A percentile compares a stretch with the other conserved stretches of the same genome.
Conservation (phyloP, 2,329 filamentous ascomycete genomes). For the Cercospora sp. region DNA sequence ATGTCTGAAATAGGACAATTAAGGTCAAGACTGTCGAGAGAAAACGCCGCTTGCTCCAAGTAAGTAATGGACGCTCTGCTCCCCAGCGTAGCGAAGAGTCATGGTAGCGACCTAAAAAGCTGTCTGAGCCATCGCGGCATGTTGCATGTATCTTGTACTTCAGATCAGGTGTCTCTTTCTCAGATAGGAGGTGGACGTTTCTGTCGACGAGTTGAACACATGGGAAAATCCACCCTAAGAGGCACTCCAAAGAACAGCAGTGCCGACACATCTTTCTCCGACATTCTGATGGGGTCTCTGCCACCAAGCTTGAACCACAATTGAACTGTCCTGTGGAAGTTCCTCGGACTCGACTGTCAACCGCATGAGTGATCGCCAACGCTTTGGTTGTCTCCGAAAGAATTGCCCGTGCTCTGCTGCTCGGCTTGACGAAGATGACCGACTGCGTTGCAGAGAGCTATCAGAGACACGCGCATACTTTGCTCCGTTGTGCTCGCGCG, state of each 20-base stretch:
- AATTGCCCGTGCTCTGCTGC: neutral
- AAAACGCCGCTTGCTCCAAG: neutral
- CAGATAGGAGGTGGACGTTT: neutral
- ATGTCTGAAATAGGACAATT: neutral
- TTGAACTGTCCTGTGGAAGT: neutral
- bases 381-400: neutral
- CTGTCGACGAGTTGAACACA: neutral
- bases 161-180: neutral
- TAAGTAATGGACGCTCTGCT: neutral
- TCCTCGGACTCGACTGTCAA: neutral
- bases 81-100: neutral
- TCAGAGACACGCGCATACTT: neutral
- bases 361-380: neutral
- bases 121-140: neutral
- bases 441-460: neutral
- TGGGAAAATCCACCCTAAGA: neutral
- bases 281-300: neutral
- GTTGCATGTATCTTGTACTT: neutral
- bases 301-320: neutral
- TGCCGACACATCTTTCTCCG: neutral
- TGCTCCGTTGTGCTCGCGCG: neutral
- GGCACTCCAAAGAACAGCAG: neutral
- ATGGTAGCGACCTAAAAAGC: neutral
- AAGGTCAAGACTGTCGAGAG: neutral
- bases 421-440: neutral